Evolutionary conservation across 495 filamentous ascomycete species (phyloP).

Genomic region (Aspergillus leporis): DNA sequence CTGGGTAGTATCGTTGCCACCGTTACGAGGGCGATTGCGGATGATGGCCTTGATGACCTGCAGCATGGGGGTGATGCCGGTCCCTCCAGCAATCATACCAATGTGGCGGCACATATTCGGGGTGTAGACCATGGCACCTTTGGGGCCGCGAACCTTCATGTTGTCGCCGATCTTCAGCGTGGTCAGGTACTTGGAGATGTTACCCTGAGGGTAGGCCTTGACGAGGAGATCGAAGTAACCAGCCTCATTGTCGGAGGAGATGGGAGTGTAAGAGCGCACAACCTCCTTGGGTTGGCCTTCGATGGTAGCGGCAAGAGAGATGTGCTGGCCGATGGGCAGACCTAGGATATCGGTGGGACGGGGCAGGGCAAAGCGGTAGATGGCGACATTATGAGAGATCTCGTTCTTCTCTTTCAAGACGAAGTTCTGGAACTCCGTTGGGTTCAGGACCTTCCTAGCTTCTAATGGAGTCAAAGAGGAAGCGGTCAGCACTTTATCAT

Average conservation of each 20-base stretch:
- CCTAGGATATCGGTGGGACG: slow-evolving; percentile 78
- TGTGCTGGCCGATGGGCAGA: slow-evolving; percentile 97
- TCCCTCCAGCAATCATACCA: slow-evolving; percentile 97
- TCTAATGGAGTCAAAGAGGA: slow-evolving; percentile 45
- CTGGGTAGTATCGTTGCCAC: slow-evolving; percentile 79
- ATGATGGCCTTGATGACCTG: slow-evolving; percentile 92
- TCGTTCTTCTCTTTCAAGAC: slow-evolving; percentile 85
- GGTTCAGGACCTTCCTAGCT: slow-evolving; percentile 79
- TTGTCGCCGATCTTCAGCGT: slow-evolving; percentile 77
- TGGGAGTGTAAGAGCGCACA: slow-evolving; percentile 94
- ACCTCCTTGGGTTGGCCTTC: slow-evolving; percentile 81
- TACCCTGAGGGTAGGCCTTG: slow-evolving; percentile 95
- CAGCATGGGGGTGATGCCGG: slow-evolving; percentile 97
- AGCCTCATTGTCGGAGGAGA: slow-evolving; percentile 86
- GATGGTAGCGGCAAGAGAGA: slow-evolving; percentile 85
- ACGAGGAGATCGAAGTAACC: slow-evolving; percentile 96
- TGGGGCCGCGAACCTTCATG: slow-evolving; percentile 88
- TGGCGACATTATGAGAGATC: slow-evolving; percentile 95
- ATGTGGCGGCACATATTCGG: slow-evolving; percentile 93
- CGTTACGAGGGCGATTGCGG: slow-evolving; percentile 66
- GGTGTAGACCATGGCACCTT: slow-evolving; percentile 94
- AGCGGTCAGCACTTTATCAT: slow-evolving; percentile 6
- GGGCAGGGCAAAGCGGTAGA: slow-evolving; percentile 92
- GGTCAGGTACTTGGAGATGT: slow-evolving; percentile 90
- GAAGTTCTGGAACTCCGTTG: slow-evolving; percentile 84